These are phyloP conservation scores for Clavispora vitiphila DNA, from an alignment of 805 yeast genomes.

Conservation along the genomic window DNA sequence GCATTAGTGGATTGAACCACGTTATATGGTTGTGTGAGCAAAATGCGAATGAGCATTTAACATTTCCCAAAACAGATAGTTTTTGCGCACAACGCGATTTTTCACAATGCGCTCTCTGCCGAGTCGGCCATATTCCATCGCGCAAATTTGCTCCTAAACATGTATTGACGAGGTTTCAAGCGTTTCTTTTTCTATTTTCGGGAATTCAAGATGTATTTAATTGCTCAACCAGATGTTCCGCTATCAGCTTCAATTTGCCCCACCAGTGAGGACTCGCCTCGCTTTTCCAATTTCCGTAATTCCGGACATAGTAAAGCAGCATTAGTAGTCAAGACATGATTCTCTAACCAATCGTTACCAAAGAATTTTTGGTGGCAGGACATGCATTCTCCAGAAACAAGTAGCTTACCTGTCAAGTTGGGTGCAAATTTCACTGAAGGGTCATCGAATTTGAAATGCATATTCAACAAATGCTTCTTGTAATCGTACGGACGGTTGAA, in stretches of 20 bases:
- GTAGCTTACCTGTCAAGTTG: slow-evolving; percentile 38
- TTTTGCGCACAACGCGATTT: background rate
- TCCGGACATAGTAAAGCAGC: slow-evolving; percentile 2
- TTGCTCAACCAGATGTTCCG: background rate
- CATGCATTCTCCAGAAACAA: slow-evolving; percentile 31
- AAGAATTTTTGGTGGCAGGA: slow-evolving; percentile 46
- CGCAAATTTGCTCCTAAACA: background rate
- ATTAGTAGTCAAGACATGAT: slow-evolving; percentile 41
- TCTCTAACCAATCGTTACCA: slow-evolving; percentile 53
- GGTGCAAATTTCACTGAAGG: slow-evolving; percentile 36
- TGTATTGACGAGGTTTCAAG: too few species aligned
- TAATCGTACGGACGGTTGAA: slow-evolving; percentile 44
- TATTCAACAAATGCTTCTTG: slow-evolving; percentile 40
- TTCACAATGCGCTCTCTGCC: background rate
- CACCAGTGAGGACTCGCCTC: background rate
- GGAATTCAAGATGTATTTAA: background rate
- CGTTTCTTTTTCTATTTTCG: background rate
- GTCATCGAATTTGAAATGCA: slow-evolving; percentile 39
- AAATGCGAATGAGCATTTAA: slow-evolving; percentile 7
- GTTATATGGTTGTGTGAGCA: background rate
- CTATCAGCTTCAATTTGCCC: background rate
- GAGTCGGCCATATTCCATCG: background rate
- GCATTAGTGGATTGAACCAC: background rate
- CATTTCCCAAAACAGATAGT: slow-evolving; percentile 4
- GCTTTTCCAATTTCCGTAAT: slow-evolving; percentile 1